phyloP scores from a whole-genome alignment of 2,329 filamentous ascomycete genomes.

The Pyricularia pennisetigena region DNA sequence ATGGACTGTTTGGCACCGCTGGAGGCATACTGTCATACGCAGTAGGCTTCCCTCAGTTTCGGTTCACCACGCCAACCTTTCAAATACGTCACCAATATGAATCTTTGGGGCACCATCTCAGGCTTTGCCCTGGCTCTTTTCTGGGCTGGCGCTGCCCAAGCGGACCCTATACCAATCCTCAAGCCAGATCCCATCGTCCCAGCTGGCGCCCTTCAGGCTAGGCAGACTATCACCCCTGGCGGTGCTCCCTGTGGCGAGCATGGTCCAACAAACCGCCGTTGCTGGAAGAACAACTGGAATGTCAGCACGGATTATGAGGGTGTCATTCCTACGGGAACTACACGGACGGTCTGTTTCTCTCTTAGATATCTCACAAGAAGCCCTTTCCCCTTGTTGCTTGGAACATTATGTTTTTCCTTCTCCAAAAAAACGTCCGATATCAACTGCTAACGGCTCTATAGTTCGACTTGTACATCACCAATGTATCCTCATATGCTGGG shows the following conservation, averaged over 20 bases:
- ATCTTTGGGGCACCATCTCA: not conserved
- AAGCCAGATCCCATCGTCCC: conserved; percentile 7
- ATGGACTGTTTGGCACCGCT: not conserved
- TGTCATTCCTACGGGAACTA: conserved; percentile 15
- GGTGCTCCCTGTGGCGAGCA: conserved; percentile 18
- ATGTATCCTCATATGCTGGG: conserved; percentile 11
- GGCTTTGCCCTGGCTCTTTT: not conserved
- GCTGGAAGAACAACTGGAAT: conserved; percentile 20
- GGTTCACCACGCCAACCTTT: not conserved
- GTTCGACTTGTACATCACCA: conserved; percentile 18
- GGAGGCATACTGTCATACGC: not conserved
- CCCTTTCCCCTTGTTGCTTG: not conserved
- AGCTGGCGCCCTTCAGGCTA: conserved; percentile 7
- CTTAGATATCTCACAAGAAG: not conserved
- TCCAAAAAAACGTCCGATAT: not conserved
- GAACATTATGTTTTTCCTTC: not conserved
- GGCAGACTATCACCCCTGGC: conserved; percentile 15
- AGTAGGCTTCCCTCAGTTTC: not conserved
- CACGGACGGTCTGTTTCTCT: conserved; percentile 12
- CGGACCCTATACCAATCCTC: conserved; percentile 3
- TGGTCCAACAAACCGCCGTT: conserved; percentile 18
- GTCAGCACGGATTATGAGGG: conserved; percentile 20
- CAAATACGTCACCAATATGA: not conserved
- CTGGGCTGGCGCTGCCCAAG: not conserved
- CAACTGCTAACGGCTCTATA: conserved; percentile 3